Percentiles rank a stretch among this genome's conserved stretches.
Evolutionary conservation across 2,329 filamentous ascomycete genomes (phyloP).

Genomic region (Ceratocystis papillata): DNA sequence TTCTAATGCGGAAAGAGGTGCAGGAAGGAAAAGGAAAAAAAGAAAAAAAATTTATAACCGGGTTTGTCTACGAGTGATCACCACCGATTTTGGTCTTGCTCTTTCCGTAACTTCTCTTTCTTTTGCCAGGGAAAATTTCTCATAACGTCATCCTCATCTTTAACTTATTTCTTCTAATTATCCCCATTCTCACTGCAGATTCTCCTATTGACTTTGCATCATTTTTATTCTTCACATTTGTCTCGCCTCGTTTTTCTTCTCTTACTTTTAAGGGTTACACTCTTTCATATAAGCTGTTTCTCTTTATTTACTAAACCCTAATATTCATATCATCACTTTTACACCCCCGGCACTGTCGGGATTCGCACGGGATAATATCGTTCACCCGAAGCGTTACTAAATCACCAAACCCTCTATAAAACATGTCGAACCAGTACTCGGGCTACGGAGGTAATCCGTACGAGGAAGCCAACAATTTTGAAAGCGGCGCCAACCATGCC

Average conservation of each 20-base stretch:
- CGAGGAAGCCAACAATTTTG: slow-evolving; percentile 41
- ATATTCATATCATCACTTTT: background rate
- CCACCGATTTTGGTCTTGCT: background rate
- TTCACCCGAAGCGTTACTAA: no score
- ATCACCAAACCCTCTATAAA: background rate
- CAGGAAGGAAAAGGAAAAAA: no score
- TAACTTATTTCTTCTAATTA: background rate
- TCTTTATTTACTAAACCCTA: background rate
- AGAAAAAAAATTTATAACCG: slow-evolving; percentile 2
- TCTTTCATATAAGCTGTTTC: background rate
- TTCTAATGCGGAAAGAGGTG: background rate
- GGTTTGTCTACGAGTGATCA: background rate
- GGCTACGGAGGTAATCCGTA: slow-evolving; percentile 58
- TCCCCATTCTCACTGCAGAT: background rate
- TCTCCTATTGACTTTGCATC: background rate
- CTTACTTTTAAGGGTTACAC: background rate
- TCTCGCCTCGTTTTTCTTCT: background rate
- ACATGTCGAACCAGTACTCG: slow-evolving; percentile 36
- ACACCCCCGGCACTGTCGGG: slow-evolving; percentile 4
- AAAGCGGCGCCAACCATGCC: slow-evolving; percentile 26
- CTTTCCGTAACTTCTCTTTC: background rate
- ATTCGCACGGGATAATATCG: background rate
- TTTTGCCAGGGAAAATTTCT: background rate
- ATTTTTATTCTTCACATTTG: background rate
- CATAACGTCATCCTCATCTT: background rate